phyloP scores from a whole-genome alignment of 192 early-diverging fungal genomes.

The Helicostylum pulchrum region DNA sequence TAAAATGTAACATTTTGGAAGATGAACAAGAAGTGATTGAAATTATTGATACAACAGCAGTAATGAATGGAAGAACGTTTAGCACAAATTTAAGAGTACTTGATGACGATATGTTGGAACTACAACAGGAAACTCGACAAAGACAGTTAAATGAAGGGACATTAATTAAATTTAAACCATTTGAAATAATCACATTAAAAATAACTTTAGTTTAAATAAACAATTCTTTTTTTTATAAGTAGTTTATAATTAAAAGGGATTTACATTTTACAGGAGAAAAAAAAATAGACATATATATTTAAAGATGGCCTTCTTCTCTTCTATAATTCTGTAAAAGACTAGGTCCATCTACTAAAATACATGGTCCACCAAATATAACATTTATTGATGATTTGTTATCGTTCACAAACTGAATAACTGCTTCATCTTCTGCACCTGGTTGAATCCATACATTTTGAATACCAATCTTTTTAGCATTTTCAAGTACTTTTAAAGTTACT shows the following conservation, averaged over 20 bases:
- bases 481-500: constrained; percentile 56
- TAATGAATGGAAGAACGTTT: constrained; percentile 15
- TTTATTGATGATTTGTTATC: constrained; percentile 37
- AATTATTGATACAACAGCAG: constrained; percentile 28
- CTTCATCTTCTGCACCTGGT: constrained; percentile 61
- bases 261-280: too few species aligned
- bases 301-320: too few species aligned
- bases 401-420: constrained; percentile 46
- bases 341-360: constrained; percentile 56
- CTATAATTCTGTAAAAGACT: not conserved
- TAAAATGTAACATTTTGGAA: constrained; percentile 78
- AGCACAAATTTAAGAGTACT: constrained; percentile 26
- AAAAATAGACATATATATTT: too few species aligned
- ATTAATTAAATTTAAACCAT: constrained; percentile 54
- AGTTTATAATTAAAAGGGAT: too few species aligned
- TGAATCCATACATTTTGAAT: constrained; percentile 70
- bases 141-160: constrained; percentile 33
- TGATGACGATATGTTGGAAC: constrained; percentile 26
- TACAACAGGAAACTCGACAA: constrained; percentile 23
- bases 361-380: constrained; percentile 63
- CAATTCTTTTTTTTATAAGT: too few species aligned
- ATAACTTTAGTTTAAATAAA: constrained; percentile 13
- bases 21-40: constrained; percentile 46
- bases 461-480: constrained; percentile 56
- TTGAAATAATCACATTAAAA: constrained; percentile 64